phyloP scores from a whole-genome alignment of 768 basidiomycete species.

The Amanita exitialis region DNA sequence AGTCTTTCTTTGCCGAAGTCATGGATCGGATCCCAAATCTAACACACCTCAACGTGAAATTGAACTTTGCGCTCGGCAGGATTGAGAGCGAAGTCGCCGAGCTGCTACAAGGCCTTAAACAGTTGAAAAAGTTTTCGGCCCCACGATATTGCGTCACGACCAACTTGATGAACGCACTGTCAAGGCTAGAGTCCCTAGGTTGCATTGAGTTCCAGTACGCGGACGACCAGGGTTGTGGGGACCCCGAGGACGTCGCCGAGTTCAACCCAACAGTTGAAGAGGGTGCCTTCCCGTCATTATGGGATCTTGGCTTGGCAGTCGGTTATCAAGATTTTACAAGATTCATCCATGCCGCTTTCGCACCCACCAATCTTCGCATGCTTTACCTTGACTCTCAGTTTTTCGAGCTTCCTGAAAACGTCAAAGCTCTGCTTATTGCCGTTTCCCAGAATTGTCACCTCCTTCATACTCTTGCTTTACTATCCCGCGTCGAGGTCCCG shows the following conservation, averaged over 20 bases:
- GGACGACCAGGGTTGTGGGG: conserved; percentile 36
- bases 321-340: conserved; percentile 31
- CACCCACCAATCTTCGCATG: conserved; percentile 38
- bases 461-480: conserved; percentile 34
- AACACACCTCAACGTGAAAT: conserved; percentile 34
- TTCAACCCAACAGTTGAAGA: conserved; percentile 34
- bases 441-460: conserved; percentile 36
- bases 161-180: conserved; percentile 33
- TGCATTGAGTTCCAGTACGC: conserved; percentile 45
- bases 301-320: conserved; percentile 39
- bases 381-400: conserved; percentile 41
- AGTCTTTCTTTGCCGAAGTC: conserved; percentile 19
- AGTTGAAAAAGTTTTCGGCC: conserved; percentile 36
- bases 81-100: conserved; percentile 31
- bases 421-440: conserved; percentile 32
- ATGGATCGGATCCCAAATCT: conserved; percentile 42
- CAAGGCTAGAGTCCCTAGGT: conserved; percentile 30
- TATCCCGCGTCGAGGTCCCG: conserved; percentile 19
- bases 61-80: conserved; percentile 24
- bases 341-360: conserved; percentile 33
- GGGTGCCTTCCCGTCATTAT: conserved; percentile 43
- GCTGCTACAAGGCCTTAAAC: conserved; percentile 29
- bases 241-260: conserved; percentile 28
- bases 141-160: conserved; percentile 45
- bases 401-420: conserved; percentile 28